A percentile compares a stretch with the other conserved stretches of the same genome.
Conservation (phyloP, 352 stramenopile species). For the Globisporangium camurandrum region DNA sequence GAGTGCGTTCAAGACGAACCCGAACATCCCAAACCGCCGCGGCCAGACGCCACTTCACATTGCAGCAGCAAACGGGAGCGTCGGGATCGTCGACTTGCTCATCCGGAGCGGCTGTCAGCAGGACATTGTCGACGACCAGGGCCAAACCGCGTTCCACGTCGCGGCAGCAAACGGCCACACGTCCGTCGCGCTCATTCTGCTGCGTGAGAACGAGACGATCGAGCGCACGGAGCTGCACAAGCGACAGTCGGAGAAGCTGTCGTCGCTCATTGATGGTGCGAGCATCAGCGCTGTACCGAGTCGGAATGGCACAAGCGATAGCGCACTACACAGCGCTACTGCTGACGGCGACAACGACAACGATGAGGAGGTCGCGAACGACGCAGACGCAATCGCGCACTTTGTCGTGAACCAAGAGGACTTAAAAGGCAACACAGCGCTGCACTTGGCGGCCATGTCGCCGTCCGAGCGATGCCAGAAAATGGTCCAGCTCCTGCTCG, state of each 20-base stretch:
- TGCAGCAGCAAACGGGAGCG: constrained; percentile 53
- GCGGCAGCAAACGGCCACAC: constrained; percentile 76
- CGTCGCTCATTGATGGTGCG: not conserved
- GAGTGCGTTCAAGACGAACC: constrained; percentile 54
- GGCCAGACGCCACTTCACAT: constrained; percentile 72
- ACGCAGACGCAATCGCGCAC: constrained; percentile 13
- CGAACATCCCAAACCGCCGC: constrained; percentile 72
- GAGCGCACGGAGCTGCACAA: constrained; percentile 8
- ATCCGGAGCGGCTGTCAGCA: constrained; percentile 63
- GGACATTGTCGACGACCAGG: constrained; percentile 75
- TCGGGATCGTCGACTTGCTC: constrained; percentile 72
- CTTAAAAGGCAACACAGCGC: constrained; percentile 74
- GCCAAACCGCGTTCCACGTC: constrained; percentile 76
- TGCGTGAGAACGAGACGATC: constrained; percentile 54
- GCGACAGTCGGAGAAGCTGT: constrained; percentile 8
- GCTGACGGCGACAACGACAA: constrained; percentile 13
- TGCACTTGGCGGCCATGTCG: constrained; percentile 81
- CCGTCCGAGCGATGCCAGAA: constrained; percentile 73
- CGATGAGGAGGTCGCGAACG: constrained; percentile 4
- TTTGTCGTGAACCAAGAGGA: constrained; percentile 81
- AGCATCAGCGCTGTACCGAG: not conserved
- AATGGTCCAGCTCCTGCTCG: constrained; percentile 71
- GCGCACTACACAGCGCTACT: constrained; percentile 1
- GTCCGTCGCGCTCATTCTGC: constrained; percentile 55
- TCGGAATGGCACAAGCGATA: constrained; percentile 8